Evolutionary conservation across 2,329 filamentous ascomycete genomes (phyloP), one percentile per base, ranked within the genome.

Genomic region (Colletotrichum trifolii): DNA sequence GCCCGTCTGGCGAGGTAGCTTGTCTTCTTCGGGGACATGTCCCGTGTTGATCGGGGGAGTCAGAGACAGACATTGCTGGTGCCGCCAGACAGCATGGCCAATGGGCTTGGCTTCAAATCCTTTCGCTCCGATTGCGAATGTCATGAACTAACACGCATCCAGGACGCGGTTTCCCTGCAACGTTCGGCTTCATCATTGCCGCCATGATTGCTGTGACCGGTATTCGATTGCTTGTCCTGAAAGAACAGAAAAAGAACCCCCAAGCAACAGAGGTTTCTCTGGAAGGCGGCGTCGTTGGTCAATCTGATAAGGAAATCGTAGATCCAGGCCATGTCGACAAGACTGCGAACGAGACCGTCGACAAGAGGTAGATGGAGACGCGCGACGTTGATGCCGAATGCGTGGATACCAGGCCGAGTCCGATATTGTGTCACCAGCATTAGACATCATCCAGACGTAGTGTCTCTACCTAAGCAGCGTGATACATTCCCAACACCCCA

Each of bases 121-220:
- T 8, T 25, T 40, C 33, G 13, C 35, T 35, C 25, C 8, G 54
- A 47, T 63, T 36, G 54, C 54, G 35, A 25, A 25, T 25, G 25
- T 25, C 25, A 25, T 25, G 25, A 25, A n/a, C 17, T n/a, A 54
- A 42, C 38, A 9, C 6, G 42, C 54, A 12, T 36, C 12, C 10
- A 65, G 65, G 61, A 15, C 64, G 64, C 33, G 65, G 65, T 13
- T 67, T 56, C n/a, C 65, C 65, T 15, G 52, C 60, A 15, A 68
- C 55, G 15, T 69, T 67, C 38, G 64, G 58, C 25, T 52, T 68
- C 42, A 59, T 67, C 33, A 62, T 60, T 15, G 63, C 56, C 3
- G 58, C 39, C 4, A 67, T 56, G 2, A 57, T 45, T 11, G 53
- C 49, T n/a, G 50, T 57, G 10, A 50, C 54, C 8, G 33, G 15